Conservation (phyloP, 23 red algal species). For the Chondrus crispus region DNA sequence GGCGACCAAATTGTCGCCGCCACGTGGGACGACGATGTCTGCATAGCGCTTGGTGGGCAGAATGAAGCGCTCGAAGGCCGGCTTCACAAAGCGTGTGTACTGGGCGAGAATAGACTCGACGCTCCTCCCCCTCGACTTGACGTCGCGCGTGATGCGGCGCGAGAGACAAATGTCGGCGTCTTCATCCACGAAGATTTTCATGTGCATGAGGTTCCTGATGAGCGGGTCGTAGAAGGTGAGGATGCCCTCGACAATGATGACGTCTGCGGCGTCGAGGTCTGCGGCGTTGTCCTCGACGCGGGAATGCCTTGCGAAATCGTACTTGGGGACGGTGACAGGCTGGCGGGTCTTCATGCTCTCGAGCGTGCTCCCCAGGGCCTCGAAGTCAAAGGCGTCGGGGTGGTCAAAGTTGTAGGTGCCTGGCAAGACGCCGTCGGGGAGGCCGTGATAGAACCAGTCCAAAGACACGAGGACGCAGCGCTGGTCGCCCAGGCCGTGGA, state of each 20-base stretch:
- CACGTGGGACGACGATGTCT: constrained; percentile 94
- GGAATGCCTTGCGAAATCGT: constrained; percentile 82
- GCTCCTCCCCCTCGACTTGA: constrained; percentile 49
- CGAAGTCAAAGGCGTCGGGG: constrained; percentile 97
- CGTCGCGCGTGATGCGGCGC: constrained; percentile 82
- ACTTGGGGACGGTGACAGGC: constrained; percentile 75
- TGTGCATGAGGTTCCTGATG: constrained; percentile 87
- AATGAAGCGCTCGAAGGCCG: constrained; percentile 85
- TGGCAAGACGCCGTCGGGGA: constrained; percentile 37
- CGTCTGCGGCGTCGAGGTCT: constrained; percentile 70
- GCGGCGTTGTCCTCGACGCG: constrained; percentile 45
- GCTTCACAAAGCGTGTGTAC: constrained; percentile 96
- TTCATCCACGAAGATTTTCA: constrained; percentile 99
- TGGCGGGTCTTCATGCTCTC: constrained; percentile 26
- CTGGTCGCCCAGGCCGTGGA: constrained; percentile 76
- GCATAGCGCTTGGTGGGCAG: constrained; percentile 91
- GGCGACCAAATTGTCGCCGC: constrained; percentile 89
- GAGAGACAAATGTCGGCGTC: constrained; percentile 94
- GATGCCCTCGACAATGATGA: constrained; percentile 98
- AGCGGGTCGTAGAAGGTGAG: constrained; percentile 84
- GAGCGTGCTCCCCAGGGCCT: constrained; percentile 60
- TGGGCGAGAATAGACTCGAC: constrained; percentile 82
- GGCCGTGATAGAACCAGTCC: constrained; percentile 97
- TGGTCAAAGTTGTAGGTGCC: constrained; percentile 93
- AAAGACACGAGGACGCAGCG: constrained; percentile 85